Conservation (phyloP, 2,329 filamentous ascomycete genomes). For the Xylariaceae sp. region DNA sequence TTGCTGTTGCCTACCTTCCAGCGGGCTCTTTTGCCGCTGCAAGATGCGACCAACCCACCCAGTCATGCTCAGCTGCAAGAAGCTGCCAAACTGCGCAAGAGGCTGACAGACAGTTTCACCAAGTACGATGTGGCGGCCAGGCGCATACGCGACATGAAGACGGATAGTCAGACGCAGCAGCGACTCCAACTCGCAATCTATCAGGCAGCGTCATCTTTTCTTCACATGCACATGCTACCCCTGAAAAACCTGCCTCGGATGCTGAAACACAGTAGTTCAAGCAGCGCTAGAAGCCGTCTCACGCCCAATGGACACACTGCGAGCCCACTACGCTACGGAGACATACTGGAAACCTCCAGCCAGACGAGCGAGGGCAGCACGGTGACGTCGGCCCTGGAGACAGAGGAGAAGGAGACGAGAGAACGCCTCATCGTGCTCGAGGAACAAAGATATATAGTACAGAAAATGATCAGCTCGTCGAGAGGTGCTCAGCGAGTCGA, state of each 20-base stretch:
- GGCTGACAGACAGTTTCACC: conserved; percentile 80
- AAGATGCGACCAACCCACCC: conserved; percentile 49
- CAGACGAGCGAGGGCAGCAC: conserved; percentile 50
- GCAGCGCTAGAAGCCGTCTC: conserved; percentile 33
- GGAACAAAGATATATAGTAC: conserved; percentile 86
- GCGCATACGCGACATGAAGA: conserved; percentile 73
- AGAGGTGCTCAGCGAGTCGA: conserved; percentile 76
- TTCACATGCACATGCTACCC: conserved; percentile 88
- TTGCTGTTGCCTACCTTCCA: conserved; percentile 81
- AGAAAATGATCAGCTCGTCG: conserved; percentile 76
- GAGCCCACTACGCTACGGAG: conserved; percentile 45
- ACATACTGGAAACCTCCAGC: conserved; percentile 46
- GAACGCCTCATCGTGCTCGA: conserved; percentile 81
- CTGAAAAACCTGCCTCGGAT: conserved; percentile 70
- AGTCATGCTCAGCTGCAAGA: conserved; percentile 70
- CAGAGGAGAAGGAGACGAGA: conserved; percentile 75
- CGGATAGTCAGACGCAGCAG: conserved; percentile 66
- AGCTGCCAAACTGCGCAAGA: conserved; percentile 82
- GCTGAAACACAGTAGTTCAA: conserved; percentile 48
- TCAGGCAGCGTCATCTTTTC: conserved; percentile 72
- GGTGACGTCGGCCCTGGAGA: conserved; percentile 60
- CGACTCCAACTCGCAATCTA: conserved; percentile 78
- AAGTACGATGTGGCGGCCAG: conserved; percentile 83
- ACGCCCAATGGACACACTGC: conserved; percentile 33
- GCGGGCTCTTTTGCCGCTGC: conserved; percentile 66